Evolutionary conservation across 176 grass and related monocot species (phyloP), one percentile per base, ranked within the genome.

Genomic region (Aegilops longissima): DNA sequence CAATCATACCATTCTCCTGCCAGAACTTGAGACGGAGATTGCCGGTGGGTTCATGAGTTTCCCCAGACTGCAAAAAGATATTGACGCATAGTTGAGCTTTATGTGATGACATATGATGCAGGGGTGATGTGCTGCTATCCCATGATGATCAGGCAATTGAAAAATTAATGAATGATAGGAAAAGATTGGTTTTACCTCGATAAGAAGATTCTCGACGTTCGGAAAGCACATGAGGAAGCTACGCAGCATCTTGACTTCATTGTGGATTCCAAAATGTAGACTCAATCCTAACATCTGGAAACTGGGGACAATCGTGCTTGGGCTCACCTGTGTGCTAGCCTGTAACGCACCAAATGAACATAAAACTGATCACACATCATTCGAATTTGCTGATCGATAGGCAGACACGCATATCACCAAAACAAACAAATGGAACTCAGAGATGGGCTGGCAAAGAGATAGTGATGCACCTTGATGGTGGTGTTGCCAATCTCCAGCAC

Each of bases 151-250:
- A 20, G 3, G 31, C 33, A 58, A 58, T 58, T 58, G 54, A 58
- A 7, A 58, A 58, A 21, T 42, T 21, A 21, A 58, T 58, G 8
- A 20, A 59, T 59, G 56, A 59, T 59, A 68, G 66, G 66, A 36
- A 36, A 34, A 36, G 3, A 17, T 70, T 20, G 13, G 35, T 14
- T 68, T 30, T 70, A 88, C 87, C 87, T 78, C 5, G 27, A 88
- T 61, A 6, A 31, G 61, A 1, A 88, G 36, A 1, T 27, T 78
- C 10, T 88, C 87, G 3, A 83, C 27, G 3, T 77, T 70, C 5
- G 80, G 87, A 44, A 88, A 88, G 21, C 87, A 84, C 36, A 13
- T 88, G 4, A 88, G 87, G 27, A 88, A 83, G 11, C 64, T 70
- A 9, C 14, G 47, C 9, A 84, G 13, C 80, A 88, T 77, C 25